Evolutionary conservation across 768 basidiomycete species (phyloP).

Genomic region (Lactifluus volemus): DNA sequence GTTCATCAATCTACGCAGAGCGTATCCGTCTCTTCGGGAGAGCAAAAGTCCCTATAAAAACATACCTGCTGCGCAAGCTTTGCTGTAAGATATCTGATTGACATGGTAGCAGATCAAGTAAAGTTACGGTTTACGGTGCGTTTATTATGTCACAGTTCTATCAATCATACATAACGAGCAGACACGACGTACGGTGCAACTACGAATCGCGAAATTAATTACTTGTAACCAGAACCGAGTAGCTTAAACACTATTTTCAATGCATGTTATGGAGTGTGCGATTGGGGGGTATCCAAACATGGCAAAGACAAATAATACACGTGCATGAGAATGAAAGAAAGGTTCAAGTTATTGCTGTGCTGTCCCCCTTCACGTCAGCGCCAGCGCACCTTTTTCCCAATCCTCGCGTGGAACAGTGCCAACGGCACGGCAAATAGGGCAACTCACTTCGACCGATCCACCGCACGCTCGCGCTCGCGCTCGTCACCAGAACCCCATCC

Average conservation of each 20-base stretch:
- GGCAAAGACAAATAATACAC: too few species aligned
- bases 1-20: slow-evolving; percentile 73
- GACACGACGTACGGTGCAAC: background rate
- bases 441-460: slow-evolving; percentile 51
- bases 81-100: slow-evolving; percentile 18
- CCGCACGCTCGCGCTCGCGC: slow-evolving; percentile 28
- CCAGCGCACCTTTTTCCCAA: slow-evolving; percentile 45
- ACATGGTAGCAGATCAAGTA: slow-evolving; percentile 30
- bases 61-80: slow-evolving; percentile 59
- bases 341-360: too few species aligned
- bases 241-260: too few species aligned
- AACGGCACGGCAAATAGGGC: slow-evolving; percentile 60
- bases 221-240: too few species aligned
- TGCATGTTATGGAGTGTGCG: background rate
- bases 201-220: background rate
- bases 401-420: slow-evolving; percentile 51
- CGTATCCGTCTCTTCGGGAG: background rate
- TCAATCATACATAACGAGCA: background rate
- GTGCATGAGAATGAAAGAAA: too few species aligned
- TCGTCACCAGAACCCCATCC: slow-evolving; percentile 40
- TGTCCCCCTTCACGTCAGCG: slow-evolving; percentile 17
- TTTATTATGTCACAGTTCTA: slow-evolving; percentile 1
- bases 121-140: background rate
- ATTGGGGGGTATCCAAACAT: too few species aligned
- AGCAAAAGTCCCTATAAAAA: background rate